A percentile compares a stretch with the other conserved stretches of the same genome.
phyloP scores from a whole-genome alignment of 2,329 filamentous ascomycete genomes.

The Cytospora mali region DNA sequence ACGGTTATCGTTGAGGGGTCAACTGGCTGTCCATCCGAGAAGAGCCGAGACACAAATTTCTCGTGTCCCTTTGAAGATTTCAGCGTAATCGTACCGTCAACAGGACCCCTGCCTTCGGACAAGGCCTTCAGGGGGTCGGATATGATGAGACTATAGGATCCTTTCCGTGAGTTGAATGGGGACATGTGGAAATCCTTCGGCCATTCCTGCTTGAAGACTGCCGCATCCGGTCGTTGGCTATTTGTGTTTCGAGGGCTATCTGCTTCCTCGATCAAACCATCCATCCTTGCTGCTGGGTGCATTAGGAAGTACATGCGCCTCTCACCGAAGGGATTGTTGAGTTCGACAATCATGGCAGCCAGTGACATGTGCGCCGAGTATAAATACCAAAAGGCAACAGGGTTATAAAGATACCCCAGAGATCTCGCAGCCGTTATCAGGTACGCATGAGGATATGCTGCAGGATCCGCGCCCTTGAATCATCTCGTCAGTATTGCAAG shows the following conservation, averaged over 20 bases:
- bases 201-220: slow-evolving; percentile 55
- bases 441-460: slow-evolving; percentile 68
- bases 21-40: slow-evolving; percentile 53
- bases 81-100: slow-evolving; percentile 65
- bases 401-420: slow-evolving; percentile 72
- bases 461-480: slow-evolving; percentile 57
- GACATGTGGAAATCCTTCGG: slow-evolving; percentile 77
- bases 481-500: slow-evolving; percentile 3
- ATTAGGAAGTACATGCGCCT: slow-evolving; percentile 66
- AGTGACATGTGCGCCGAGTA: slow-evolving; percentile 62
- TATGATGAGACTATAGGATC: slow-evolving; percentile 54
- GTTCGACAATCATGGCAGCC: slow-evolving; percentile 69
- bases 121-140: slow-evolving; percentile 49
- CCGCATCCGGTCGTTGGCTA: background rate
- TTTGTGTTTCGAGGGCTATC: background rate
- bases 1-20: slow-evolving; percentile 52
- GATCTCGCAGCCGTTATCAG: slow-evolving; percentile 71
- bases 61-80: slow-evolving; percentile 60
- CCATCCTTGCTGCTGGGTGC: slow-evolving; percentile 30
- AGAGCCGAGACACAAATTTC: slow-evolving; percentile 64
- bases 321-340: slow-evolving; percentile 78
- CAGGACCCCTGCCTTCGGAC: slow-evolving; percentile 42
- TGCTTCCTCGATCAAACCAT: slow-evolving; percentile 27
- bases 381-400: slow-evolving; percentile 79
- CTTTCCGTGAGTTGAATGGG: slow-evolving; percentile 68